Conservation (phyloP, 1,284 basidiomycete species). For the Microbotryum saponariae region DNA sequence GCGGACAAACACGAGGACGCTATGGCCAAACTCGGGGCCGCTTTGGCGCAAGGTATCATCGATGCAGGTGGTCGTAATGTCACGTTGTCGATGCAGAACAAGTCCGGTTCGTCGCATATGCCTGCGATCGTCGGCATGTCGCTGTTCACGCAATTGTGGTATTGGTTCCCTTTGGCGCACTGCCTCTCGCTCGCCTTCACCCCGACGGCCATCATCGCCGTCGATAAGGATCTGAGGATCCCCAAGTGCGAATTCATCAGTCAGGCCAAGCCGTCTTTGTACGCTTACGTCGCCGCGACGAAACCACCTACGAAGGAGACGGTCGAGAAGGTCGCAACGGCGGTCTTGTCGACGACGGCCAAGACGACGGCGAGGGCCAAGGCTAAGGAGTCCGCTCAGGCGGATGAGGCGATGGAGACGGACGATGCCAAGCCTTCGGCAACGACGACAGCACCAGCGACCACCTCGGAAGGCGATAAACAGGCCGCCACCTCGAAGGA, state of each 20-base stretch:
- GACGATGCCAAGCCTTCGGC: conserved; percentile 38
- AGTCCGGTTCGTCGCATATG: conserved; percentile 82
- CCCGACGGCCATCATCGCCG: conserved; percentile 84
- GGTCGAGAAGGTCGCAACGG: conserved; percentile 79
- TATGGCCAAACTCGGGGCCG: conserved; percentile 92
- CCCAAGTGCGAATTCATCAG: conserved; percentile 76
- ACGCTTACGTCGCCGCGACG: conserved; percentile 75
- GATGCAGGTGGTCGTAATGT: conserved; percentile 93
- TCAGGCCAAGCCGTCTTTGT: conserved; percentile 60
- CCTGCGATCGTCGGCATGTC: conserved; percentile 91
- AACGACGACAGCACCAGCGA: conserved; percentile 38
- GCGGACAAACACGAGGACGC: conserved; percentile 94
- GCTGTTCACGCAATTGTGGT: conserved; percentile 97
- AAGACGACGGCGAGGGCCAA: conserved; percentile 87
- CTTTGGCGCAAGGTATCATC: conserved; percentile 86
- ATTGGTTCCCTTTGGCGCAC: conserved; percentile 97
- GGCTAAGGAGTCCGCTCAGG: conserved; percentile 56
- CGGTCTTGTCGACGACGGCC: conserved; percentile 88
- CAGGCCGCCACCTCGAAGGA: too few relatives aligned
- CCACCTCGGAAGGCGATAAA: conserved; percentile 37
- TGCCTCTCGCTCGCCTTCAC: conserved; percentile 84
- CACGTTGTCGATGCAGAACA: conserved; percentile 82
- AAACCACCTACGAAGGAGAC: conserved; percentile 86
- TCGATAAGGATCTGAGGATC: conserved; percentile 76
- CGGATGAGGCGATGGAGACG: conserved; percentile 64